Evolutionary conservation across 2,329 filamentous ascomycete species (phyloP), one percentile per base, ranked within the genome.

Genomic region (Pyrenophora seminiperda): DNA sequence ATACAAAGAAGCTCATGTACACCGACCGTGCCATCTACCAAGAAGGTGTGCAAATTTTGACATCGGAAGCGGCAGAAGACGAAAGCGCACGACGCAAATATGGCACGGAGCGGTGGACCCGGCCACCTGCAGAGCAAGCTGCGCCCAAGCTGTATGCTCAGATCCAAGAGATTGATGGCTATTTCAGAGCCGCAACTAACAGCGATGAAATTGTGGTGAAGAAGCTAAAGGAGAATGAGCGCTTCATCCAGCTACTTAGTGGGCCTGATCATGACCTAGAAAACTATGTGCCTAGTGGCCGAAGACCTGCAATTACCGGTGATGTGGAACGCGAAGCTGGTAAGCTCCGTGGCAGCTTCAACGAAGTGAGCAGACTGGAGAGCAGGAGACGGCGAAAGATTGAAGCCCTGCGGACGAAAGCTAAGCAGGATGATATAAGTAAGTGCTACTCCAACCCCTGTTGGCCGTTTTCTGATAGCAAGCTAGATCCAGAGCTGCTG

Each of bases 1-100:
- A 97, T 58, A 96, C 92, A 1, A 87, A 92, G 40, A 96, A 93
- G 72, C 77, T 99, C n/a, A 90, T 94, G 60, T 79, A 85, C 1
- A 88, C 86, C 40, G 91, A 97, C 66, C 77, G 86, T 45, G 82
- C 85, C 0, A 82, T 90, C 1, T 97, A 94, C 54, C 85, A 89
- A 36, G 93, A 97, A 73, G 93, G 91, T 0, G 86, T 88, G 27
- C 85, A 89, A 11, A 79, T 94, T 1, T 76, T 99, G 1, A 82
- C 84, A 1, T 84, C 88, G 0, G 94, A 99, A 73, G 86, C 88
- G 51, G 86, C 88, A 13, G 93, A 97, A 67, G 93, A 99, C 60
- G 83, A 90, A 50, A 81, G 83, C 15, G 79, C 92, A 7, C 83
- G 90, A 14, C 77, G 80, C 47, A 93, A 87, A 66, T 92, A 91